Evolutionary conservation across 2,329 filamentous ascomycete species (phyloP).

Genomic region (Chrysoporthe austroafricana): DNA sequence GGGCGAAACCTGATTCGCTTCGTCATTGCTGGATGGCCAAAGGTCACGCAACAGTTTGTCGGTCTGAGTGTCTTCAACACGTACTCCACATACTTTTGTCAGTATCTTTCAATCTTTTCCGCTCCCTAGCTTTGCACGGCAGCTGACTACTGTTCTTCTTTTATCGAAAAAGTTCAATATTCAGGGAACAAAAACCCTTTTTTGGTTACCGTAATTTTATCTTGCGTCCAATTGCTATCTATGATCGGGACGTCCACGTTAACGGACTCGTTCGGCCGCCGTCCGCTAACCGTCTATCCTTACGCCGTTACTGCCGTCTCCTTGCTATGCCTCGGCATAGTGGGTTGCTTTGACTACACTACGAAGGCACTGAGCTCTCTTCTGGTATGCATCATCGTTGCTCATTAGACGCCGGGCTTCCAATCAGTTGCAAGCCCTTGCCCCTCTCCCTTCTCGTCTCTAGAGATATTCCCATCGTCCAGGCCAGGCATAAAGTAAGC

Average conservation of each 20-base stretch:
- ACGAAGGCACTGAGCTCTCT: conserved; percentile 40
- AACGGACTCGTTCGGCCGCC: conserved; percentile 42
- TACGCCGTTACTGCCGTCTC: conserved; percentile 43
- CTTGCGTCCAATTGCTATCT: conserved; percentile 46
- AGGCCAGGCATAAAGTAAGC: background rate
- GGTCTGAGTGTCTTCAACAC: conserved; percentile 32
- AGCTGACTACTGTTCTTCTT: background rate
- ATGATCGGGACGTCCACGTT: conserved; percentile 42
- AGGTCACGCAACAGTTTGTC: conserved; percentile 32
- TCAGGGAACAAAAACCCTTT: conserved; percentile 33
- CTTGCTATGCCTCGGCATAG: conserved; percentile 43
- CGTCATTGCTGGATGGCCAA: conserved; percentile 4
- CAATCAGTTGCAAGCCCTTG: background rate
- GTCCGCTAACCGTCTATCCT: conserved; percentile 45
- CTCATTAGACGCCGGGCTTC: background rate
- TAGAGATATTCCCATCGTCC: too few relatives aligned
- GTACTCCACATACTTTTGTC: conserved; percentile 32
- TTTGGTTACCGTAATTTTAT: conserved; percentile 33
- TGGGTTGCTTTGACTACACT: conserved; percentile 46
- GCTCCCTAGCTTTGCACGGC: background rate
- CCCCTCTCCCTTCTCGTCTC: background rate
- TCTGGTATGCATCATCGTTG: conserved; percentile 35
- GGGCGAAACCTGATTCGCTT: conserved; percentile 10
- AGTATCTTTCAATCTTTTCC: background rate
- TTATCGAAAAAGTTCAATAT: conserved; percentile 26